Evolutionary conservation across 208 protist genomes (phyloP), one percentile per base, ranked within the genome.

Genomic region (Naegleria lovaniensis): DNA sequence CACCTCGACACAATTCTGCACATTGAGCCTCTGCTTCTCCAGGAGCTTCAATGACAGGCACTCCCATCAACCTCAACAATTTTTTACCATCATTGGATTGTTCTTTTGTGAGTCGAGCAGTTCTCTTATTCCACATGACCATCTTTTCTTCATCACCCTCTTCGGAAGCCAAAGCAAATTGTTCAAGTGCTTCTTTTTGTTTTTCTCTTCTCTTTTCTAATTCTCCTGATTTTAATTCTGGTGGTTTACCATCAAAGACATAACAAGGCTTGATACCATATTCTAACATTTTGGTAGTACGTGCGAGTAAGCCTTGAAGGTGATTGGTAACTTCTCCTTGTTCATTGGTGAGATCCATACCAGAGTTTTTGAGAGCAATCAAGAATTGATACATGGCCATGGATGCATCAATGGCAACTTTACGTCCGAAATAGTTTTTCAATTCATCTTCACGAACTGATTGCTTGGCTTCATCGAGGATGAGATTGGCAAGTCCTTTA

Each of bases 331-430:
- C 97, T 85, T 99, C 98, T 40, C 98, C 98, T n/a, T 94, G 91
- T 40, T 97, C 95, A 91, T 99, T 99, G 25, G 95, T 98, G 7
- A 99, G 95, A 92, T 97, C 96, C 67, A 96, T 93, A 25, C 95
- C 96, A 88, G 97, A 95, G 29, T 95, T 94, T 90, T 97, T 97
- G 93, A 99, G 97, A 29, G 96, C 95, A 90, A 99, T 98, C 41
- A 99, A 94, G 93, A 99, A 99, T 94, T 99, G 99, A 93, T 99
- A 99, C 76, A 99, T 98, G 91, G 94, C 96, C 95, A 99, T 99
- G 52, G 96, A 98, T 5, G 99, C 99, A 94, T 99, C 99, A 90
- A 99, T 99, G 4, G 99, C 99, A 55, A 99, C 98, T 75, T 95
- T 95, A n/a, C 97, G 94, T 25, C 98, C 98, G 94, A 99, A 99